A percentile compares a stretch with the other conserved stretches of the same genome.
Conservation (phyloP, 805 yeast species). For the Candida hungchunana region DNA sequence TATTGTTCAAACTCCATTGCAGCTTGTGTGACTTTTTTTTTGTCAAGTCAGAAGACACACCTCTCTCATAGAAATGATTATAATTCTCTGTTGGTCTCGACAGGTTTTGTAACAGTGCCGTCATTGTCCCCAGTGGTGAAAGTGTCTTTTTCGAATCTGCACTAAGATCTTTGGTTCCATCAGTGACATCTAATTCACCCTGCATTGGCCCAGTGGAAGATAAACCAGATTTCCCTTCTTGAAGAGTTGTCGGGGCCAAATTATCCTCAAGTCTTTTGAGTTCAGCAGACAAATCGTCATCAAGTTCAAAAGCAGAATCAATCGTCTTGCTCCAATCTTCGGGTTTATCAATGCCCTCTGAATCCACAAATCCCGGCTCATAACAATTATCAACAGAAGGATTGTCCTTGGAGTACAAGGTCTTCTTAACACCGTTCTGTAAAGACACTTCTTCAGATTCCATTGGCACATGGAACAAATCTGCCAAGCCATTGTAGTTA, state of each 20-base stretch:
- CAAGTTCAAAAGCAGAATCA: constrained; percentile 16
- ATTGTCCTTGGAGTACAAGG: constrained; percentile 1
- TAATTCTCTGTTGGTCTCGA: neutral
- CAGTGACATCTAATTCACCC: too few species aligned
- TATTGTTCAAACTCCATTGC: constrained; percentile 14
- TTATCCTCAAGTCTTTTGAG: constrained; percentile 9
- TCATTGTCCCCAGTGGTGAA: constrained; percentile 15
- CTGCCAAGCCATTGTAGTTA: constrained; percentile 4
- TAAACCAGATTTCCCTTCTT: neutral
- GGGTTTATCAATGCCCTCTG: neutral
- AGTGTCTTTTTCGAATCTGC: neutral
- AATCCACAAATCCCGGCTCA: neutral
- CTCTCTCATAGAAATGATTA: constrained; percentile 5
- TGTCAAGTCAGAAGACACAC: neutral
- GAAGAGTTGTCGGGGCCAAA: constrained; percentile 2
- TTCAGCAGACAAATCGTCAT: constrained; percentile 13
- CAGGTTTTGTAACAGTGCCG: constrained; percentile 16
- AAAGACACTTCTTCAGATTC: neutral
- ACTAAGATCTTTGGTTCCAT: neutral
- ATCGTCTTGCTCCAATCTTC: constrained; percentile 1
- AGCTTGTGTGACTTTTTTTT: neutral
- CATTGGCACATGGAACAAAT: neutral
- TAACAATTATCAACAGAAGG: neutral
- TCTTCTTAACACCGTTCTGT: neutral
- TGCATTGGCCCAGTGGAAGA: neutral